A percentile compares a stretch with the other conserved stretches of the same genome.
Evolutionary conservation across 108 stramenopile genomes (phyloP).

Genomic region (Nitzschia sp.): DNA sequence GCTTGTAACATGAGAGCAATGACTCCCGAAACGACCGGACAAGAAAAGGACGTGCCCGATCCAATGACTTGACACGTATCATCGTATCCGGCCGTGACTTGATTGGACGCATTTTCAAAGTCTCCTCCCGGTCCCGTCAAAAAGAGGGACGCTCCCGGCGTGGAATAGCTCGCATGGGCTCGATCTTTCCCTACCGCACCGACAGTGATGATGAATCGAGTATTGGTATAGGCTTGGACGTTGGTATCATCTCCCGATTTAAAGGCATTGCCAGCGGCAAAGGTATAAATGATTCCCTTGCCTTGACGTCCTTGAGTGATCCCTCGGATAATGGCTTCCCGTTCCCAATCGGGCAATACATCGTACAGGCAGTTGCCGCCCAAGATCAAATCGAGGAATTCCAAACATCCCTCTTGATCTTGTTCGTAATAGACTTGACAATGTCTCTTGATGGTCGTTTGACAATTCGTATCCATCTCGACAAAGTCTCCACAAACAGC

Average conservation of each 20-base stretch:
- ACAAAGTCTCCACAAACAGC: constrained; percentile 2
- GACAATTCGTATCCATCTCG: constrained; percentile 8
- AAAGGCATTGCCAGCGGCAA: constrained; percentile 49
- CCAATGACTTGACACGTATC: constrained; percentile 17
- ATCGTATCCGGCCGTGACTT: constrained; percentile 27
- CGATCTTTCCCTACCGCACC: constrained; percentile 44
- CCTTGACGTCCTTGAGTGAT: constrained; percentile 40
- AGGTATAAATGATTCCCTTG: constrained; percentile 48
- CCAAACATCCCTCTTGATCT: constrained; percentile 30
- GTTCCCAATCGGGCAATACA: not conserved
- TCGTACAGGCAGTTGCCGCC: constrained; percentile 32
- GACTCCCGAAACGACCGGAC: constrained; percentile 46
- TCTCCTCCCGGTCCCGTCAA: constrained; percentile 46
- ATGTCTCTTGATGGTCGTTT: constrained; percentile 16
- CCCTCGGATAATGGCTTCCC: constrained; percentile 15
- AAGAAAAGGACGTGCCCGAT: constrained; percentile 43
- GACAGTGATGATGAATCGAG: constrained; percentile 42
- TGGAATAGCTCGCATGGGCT: constrained; percentile 41
- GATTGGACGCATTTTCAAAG: constrained; percentile 17
- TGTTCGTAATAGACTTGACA: constrained; percentile 23
- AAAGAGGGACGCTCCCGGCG: constrained; percentile 40
- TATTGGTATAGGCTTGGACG: constrained; percentile 35
- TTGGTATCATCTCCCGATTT: constrained; percentile 37
- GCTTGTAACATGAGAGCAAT: constrained; percentile 50
- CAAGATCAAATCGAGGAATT: constrained; percentile 28